Base-by-base conservation (phyloP, 2,329 filamentous ascomycete genomes). In the Lasiodiplodia theobromae region DNA sequence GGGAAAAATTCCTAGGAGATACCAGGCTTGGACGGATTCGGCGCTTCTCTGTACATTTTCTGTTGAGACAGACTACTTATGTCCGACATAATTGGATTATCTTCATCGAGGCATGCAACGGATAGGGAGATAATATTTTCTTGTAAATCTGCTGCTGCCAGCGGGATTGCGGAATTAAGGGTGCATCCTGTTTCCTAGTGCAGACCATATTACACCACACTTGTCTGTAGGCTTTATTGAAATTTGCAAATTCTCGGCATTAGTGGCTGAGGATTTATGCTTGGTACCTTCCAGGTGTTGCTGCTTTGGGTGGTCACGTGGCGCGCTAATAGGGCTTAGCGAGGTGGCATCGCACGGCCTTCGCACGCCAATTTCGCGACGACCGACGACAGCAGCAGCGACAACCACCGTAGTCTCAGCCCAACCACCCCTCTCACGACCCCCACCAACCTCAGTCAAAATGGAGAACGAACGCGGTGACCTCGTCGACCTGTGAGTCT, bases 401-500 rank as follows among this genome's bases (percentile, higher is more conserved):
- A 68, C 66, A 63, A 54, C 66, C 31, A 40, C 54, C 66, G 54
- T 58, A 68, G 40, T 57, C 65, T 53, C 66, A 62, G 54, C 57
- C 66, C 44, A 68, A 34, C 23, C 54, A 40, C 28, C 66, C 37
- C 47, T 37, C 53, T 57, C 44, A 57, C 28, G 23, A 56, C 18
- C 65, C 65, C 44, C 63, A 37, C 31, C 54, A 54, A 34, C 63
- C 25, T 34, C 37, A 21, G 47, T 69, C 82, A 94, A 89, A 86
- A 99, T 98, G 96, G 96, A 99, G 90, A 99, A 99, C 94, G 96
- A 98, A 89, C 94, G 94, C 87, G 95, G 95, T 88, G 94, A 98
- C 86, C 94, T 97, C 87, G 96, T 98, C 85, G 95, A 98, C 88
- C 94, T 97, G 93, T 97, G 91, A 85, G 49, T 68, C 11, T 44